Percentiles rank a stretch among this genome's conserved stretches.
These are phyloP conservation scores for Umbilicaria muhlenbergii DNA, from an alignment of 495 filamentous ascomycete genomes.

Conservation along the genomic window DNA sequence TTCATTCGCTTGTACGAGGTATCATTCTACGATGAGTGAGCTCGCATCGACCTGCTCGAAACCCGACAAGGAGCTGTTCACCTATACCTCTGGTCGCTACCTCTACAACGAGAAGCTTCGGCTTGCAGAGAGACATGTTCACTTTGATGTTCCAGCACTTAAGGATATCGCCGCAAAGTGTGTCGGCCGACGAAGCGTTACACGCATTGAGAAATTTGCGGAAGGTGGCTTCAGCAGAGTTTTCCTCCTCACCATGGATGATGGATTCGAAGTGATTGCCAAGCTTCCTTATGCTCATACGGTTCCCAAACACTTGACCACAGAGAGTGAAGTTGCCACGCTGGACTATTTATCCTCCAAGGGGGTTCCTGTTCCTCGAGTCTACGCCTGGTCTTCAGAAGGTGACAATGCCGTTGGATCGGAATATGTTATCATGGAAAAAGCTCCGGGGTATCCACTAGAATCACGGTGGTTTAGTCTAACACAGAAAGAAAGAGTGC, in stretches of 20 bases:
- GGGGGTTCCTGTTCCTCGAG: constrained; percentile 17
- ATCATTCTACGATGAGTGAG: no score
- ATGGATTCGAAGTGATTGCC: constrained; percentile 22
- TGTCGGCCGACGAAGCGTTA: constrained; percentile 6
- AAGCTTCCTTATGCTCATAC: constrained; percentile 22
- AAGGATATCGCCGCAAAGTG: constrained; percentile 13
- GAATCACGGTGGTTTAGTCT: constrained; percentile 14
- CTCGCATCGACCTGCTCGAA: no score
- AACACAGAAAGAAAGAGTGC: constrained; percentile 19
- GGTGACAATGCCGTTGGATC: constrained; percentile 19
- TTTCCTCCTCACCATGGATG: constrained; percentile 16
- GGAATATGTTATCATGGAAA: constrained; percentile 26
- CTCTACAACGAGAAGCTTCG: constrained; percentile 15
- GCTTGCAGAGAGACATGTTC: constrained; percentile 10
- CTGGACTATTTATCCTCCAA: constrained; percentile 22
- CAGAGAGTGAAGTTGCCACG: constrained; percentile 31
- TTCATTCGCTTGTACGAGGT: no score
- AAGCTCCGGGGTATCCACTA: constrained; percentile 12
- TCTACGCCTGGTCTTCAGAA: constrained; percentile 18
- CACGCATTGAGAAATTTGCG: constrained; percentile 14
- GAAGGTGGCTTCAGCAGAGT: constrained; percentile 24
- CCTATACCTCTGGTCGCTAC: constrained; percentile 10
- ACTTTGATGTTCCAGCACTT: constrained; percentile 16
- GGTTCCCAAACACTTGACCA: constrained; percentile 20
- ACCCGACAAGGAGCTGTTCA: constrained; percentile 14